Base-by-base conservation (phyloP, 2,329 filamentous ascomycete genomes). In the Fusarium albidum region DNA sequence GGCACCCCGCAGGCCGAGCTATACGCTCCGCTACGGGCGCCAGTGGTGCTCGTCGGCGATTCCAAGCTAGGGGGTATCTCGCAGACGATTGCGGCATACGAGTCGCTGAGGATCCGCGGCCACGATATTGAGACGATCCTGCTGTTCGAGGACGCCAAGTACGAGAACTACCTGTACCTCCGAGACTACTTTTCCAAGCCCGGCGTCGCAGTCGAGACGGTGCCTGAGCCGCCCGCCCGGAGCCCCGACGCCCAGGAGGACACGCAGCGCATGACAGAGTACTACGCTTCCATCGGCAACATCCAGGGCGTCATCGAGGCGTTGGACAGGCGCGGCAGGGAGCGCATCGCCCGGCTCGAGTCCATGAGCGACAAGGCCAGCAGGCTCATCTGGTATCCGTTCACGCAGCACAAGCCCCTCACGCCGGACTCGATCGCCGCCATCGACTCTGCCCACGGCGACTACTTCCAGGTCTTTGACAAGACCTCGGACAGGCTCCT, bases 381-480 rank as follows among this genome's bases (percentile, higher is more conserved):
- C 49, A 69, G 81, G 9, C 78, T 77, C 3, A 92, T 96, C 31
- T 96, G 91, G 91, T 94, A 94, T 64, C 91, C 92, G 0, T 96
- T 96, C 65, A 93, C 91, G 0, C 91, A 96, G 64, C 91, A 96
- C 57, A 84, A 84, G 33, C 78, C 82, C 42, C 77, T 91, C 60
- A 76, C 78, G 0, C 72, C 83, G 6, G 73, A 84, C 3, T 84
- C 85, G 12, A 91, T 96, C 38, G 81, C 86, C 0, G 82, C 86
- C 0, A 92, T 96, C 49, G 91, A 96, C 69, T 94, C 91, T 0
- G 91, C 92, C 0, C 82, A 89, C 52, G 89, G 88, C 8, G 90
- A 94, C 66, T 86, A 85, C 68, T 96, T 95, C 70, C 88, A 94
- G 67, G 87, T 86, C 0, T 67, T 64, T 13, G 58, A 58, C 28